Percentiles rank a stretch among this genome's conserved stretches.
phyloP scores from a whole-genome alignment of 148 eudicot species.

The Arbutus unedo region DNA sequence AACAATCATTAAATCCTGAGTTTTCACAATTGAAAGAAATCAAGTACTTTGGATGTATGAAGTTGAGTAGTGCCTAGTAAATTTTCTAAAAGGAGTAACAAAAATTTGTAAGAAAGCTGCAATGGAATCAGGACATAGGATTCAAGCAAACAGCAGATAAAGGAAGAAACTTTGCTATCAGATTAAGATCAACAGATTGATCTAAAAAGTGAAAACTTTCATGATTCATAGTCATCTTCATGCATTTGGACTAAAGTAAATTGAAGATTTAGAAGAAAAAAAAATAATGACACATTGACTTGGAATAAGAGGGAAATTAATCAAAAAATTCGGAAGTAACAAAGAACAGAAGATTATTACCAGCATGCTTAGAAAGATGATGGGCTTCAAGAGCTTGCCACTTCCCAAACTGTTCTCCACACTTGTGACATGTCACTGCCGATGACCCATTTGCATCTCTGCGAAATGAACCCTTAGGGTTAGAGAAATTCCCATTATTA shows the following conservation, averaged over 20 bases:
- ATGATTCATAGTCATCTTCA: background rate
- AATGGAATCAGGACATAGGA: background rate
- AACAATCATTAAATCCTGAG: no score
- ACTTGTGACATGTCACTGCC: constrained; percentile 70
- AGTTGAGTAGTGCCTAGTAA: background rate
- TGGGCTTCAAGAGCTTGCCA: constrained; percentile 97
- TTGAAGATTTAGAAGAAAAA: background rate
- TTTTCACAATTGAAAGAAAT: background rate
- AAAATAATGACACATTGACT: background rate
- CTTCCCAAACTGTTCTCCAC: constrained; percentile 79
- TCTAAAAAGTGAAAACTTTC: background rate
- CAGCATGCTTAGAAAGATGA: constrained; percentile 96
- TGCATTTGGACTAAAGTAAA: background rate
- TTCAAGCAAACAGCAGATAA: constrained; percentile 5
- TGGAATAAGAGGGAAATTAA: background rate
- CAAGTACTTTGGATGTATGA: background rate
- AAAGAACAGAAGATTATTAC: constrained; percentile 28
- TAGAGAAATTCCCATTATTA: constrained; percentile 32
- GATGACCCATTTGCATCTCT: constrained; percentile 39
- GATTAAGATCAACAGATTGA: background rate
- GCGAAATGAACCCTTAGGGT: constrained; percentile 45
- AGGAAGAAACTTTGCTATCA: background rate
- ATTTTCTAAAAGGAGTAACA: background rate
- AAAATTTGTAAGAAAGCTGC: background rate
- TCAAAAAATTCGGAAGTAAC: background rate